Evolutionary conservation across 2,329 filamentous ascomycete genomes (phyloP).

Genomic region (Penicillium sp.): DNA sequence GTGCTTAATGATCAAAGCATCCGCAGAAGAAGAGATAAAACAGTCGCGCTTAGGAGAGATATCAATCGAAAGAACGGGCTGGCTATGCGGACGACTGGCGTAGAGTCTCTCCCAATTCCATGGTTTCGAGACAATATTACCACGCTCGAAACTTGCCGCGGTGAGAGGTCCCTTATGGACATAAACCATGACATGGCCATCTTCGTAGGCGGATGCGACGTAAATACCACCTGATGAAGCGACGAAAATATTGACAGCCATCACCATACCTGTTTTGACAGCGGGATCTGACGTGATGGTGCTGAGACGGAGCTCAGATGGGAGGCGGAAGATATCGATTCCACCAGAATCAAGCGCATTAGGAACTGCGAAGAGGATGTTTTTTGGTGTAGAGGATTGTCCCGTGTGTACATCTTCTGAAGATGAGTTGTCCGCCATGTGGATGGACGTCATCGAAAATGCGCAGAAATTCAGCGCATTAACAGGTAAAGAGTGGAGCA

Average conservation of each 20-base stretch:
- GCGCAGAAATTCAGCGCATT: conserved; percentile 96
- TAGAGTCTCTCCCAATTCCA: conserved; percentile 60
- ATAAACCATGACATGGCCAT: conserved; percentile 70
- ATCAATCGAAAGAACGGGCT: conserved; percentile 77
- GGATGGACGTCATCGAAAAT: conserved; percentile 34
- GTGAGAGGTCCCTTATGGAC: conserved; percentile 47
- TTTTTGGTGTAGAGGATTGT: conserved; percentile 24
- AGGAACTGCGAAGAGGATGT: conserved; percentile 73
- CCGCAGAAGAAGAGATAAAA: conserved; percentile 80
- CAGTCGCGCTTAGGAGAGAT: conserved; percentile 51
- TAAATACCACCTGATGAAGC: conserved; percentile 51
- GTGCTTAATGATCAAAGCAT: conserved; percentile 76
- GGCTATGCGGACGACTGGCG: conserved; percentile 66
- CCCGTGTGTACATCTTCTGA: conserved; percentile 5
- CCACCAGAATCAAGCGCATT: conserved; percentile 72
- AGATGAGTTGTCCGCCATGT: background rate
- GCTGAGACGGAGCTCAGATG: conserved; percentile 68
- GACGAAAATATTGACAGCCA: conserved; percentile 70
- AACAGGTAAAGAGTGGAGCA: conserved; percentile 79
- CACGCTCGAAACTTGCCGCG: conserved; percentile 30
- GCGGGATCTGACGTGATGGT: conserved; percentile 51
- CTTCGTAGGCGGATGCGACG: conserved; percentile 79
- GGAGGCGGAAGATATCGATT: conserved; percentile 81
- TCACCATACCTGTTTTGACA: conserved; percentile 69
- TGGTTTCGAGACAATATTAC: conserved; percentile 18